Conservation (phyloP, 345 rosid species). For the Eucalyptus fibrosa region DNA sequence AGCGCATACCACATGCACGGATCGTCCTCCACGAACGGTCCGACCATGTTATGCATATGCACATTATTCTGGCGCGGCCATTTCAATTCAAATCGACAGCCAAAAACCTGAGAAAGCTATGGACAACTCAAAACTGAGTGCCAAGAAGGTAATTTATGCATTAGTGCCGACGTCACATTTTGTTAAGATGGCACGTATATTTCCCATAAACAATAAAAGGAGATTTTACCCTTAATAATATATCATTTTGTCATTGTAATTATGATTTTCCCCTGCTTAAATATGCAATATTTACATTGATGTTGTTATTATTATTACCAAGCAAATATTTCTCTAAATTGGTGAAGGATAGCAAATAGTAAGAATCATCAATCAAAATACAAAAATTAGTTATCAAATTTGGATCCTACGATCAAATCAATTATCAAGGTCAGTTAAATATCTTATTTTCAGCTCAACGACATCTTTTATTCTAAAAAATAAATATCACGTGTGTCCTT, state of each 20-base stretch:
- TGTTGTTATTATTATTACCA: rapidly evolving
- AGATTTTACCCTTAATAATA: background rate
- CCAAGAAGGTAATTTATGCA: background rate
- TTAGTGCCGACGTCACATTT: background rate
- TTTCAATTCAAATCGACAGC: background rate
- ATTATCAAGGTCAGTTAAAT: too few relatives aligned
- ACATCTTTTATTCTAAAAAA: too few relatives aligned
- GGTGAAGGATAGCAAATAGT: background rate
- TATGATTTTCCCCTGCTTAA: background rate
- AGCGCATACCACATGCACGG: background rate
- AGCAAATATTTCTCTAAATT: background rate
- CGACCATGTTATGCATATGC: background rate
- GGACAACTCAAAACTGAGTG: background rate
- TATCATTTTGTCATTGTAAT: background rate
- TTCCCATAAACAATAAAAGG: background rate
- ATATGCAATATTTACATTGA: background rate
- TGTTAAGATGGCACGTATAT: background rate
- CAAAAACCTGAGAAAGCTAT: background rate
- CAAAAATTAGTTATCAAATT: background rate
- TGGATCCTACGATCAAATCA: background rate
- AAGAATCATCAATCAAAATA: background rate
- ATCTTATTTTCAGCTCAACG: background rate
- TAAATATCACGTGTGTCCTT: rapidly evolving
- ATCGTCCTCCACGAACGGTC: background rate
- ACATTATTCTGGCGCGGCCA: background rate